Conservation (phyloP, 169 alveolate genomes). For the Babesia divergens region DNA sequence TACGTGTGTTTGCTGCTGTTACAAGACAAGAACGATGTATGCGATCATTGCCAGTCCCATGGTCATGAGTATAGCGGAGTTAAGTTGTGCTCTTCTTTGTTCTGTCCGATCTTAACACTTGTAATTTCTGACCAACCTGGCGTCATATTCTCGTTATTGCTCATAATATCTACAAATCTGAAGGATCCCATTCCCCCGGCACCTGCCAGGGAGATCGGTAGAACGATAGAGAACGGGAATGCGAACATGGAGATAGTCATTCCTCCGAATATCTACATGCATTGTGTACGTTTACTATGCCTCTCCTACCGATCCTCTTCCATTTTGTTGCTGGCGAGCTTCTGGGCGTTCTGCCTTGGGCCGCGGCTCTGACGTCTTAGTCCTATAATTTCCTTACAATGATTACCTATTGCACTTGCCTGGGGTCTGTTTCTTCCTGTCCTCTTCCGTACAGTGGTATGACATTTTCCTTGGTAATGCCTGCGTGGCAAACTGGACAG, state of each 20-base stretch:
- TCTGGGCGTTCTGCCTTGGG: conserved; percentile 55
- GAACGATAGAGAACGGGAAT: conserved; percentile 38
- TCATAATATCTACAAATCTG: neutral
- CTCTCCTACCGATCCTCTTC: conserved; percentile 2
- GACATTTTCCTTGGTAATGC: conserved; percentile 86
- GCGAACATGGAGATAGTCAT: conserved; percentile 44
- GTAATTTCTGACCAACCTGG: conserved; percentile 14
- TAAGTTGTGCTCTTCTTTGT: conserved; percentile 51
- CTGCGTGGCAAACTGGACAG: conserved; percentile 94
- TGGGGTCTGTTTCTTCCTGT: conserved; percentile 72
- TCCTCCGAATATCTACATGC: conserved; percentile 38
- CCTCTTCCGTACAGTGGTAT: conserved; percentile 90
- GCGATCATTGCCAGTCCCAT: conserved; percentile 44
- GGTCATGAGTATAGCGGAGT: conserved; percentile 33
- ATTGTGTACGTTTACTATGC: neutral
- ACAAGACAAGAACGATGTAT: conserved; percentile 26
- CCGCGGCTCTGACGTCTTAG: conserved; percentile 54
- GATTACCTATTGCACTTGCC: conserved; percentile 33
- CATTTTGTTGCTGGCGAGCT: neutral
- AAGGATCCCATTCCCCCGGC: neutral
- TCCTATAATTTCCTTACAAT: neutral
- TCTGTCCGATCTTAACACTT: neutral
- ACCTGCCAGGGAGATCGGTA: conserved; percentile 25
- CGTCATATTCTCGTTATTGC: conserved; percentile 32
- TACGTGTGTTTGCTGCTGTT: too few relatives aligned